Base-by-base conservation (phyloP, 345 rosid species). In the Lepidium aucheri region DNA sequence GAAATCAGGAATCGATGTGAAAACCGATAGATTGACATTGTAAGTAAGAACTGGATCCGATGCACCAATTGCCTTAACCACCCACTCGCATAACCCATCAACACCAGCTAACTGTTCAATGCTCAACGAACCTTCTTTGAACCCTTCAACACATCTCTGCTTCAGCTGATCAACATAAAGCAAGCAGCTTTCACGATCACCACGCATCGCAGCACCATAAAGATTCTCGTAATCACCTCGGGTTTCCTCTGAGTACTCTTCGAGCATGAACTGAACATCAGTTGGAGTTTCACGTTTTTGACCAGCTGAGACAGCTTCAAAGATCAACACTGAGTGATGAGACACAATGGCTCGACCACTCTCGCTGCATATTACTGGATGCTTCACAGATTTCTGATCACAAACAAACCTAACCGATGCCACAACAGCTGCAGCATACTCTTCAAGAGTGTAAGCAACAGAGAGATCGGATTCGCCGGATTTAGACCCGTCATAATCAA, bases 291-390 rank as follows among this genome's bases (percentile, higher is more conserved):
- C 74, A 80, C 79, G 65, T 0, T 57, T 70, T 0, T 84, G 64
- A 14, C 72, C 61, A 0, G 86, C 69, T n/a, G 95, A 85, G 1
- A 83, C 76, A 3, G 97, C 98, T 70, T 93, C 97, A 20, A 93
- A 93, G 10, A 90, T 74, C 80, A 93, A 57, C 17, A 93, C 65
- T 0, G 97, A 93, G 75, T 93, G 98, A 32, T 90, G 98, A 7
- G 98, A 93, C 5, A 93, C 97, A 16, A 90, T 82, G 7, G 96
- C 98, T 60, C 98, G 77, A 16, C 97, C 98, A 17, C 98, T 86
- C 71, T 93, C 98, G 17, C 96, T 89, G 72, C 90, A 85, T 17
- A 93, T 79, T 60, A 86, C 83, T 0, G 97, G 98, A 52, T 93
- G 98, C 63, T 85, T 85, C 46, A 90, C 75, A 0, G 83, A 80